Base-by-base conservation (phyloP, 208 protist species). In the Lotmaria passim region DNA sequence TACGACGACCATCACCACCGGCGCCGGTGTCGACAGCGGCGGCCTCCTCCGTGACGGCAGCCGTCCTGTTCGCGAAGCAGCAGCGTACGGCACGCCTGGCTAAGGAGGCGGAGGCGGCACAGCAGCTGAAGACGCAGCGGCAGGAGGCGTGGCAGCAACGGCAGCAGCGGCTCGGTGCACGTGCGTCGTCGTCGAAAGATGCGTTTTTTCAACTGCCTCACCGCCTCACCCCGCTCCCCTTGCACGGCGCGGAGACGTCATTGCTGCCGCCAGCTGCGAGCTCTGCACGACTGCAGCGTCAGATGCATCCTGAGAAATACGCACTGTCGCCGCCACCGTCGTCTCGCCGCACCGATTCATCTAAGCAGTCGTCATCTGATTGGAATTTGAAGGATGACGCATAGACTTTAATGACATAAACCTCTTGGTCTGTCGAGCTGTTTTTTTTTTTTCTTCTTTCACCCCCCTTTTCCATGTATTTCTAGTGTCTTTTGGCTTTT, bases 151-250 rank as follows among this genome's bases (percentile, higher is more conserved):
- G 80, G 75, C 55, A 67, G 34, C 50, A 39, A 12, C 36, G 36
- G 36, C 36, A 39, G 12, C 36, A 39, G 36, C 36, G 12, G 36
- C 36, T n/a, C 3, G 34, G 61, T 17, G 34, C 26, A 39, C 58
- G 6, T 21, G 55, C 71, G 41, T 48, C 66, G 19, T 65, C 73
- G 38, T 44, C 63, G 44, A 69, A 55, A 7, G 79, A 81, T 30
- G 56, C 31, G 4, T 85, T 83, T 31, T 46, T 78, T 39, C 75
- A 65, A 0, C 67, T 65, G 0, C 59, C 59, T 7, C 59, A 65
- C 31, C n/a, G n/a, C n/a, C 59, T 65, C 59, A 38, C 30, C 26
- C 59, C 59, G 6, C 44, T 65, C 0, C 59, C 59, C 10, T 15
- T 44, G 44, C 77, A 43, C 52, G 57, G 2, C 51, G 19, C 44